A percentile compares a stretch with the other conserved stretches of the same genome.
phyloP scores from a whole-genome alignment of 2,329 filamentous ascomycete species.

The Ilyonectria destructans region DNA sequence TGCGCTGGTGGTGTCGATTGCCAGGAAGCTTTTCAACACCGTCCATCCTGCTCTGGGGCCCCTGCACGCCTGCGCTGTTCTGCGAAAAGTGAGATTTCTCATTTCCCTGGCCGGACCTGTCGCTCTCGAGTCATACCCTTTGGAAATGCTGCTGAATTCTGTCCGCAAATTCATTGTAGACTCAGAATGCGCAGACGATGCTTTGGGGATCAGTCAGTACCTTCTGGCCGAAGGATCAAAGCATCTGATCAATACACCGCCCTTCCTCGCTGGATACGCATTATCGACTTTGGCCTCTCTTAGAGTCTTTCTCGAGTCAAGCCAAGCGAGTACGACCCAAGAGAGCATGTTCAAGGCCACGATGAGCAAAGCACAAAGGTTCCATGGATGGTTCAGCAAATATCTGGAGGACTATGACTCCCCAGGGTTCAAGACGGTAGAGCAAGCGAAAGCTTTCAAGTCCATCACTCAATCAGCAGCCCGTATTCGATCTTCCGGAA shows the following conservation, averaged over 20 bases:
- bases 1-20: constrained; percentile 80
- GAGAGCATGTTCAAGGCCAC: constrained; percentile 87
- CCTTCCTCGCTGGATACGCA: constrained; percentile 86
- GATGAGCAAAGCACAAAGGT: constrained; percentile 81
- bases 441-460: constrained; percentile 72
- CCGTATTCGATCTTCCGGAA: constrained; percentile 77
- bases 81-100: constrained; percentile 88
- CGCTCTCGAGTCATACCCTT: constrained; percentile 83
- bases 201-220: constrained; percentile 89
- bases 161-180: constrained; percentile 86
- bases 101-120: constrained; percentile 83
- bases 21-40: constrained; percentile 84
- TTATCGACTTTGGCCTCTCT: constrained; percentile 87
- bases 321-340: constrained; percentile 85
- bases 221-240: constrained; percentile 78
- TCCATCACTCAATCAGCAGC: constrained; percentile 80
- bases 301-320: constrained; percentile 81
- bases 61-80: constrained; percentile 86
- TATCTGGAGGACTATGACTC: constrained; percentile 78
- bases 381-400: constrained; percentile 84
- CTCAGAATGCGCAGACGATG: constrained; percentile 90
- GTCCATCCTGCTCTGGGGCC: constrained; percentile 89
- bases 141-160: constrained; percentile 92
- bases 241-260: constrained; percentile 77
- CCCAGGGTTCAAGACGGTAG: constrained; percentile 63